These are phyloP conservation scores for Xylariaceae sp. DNA, from an alignment of 2,329 filamentous ascomycete species.

Conservation along the genomic window DNA sequence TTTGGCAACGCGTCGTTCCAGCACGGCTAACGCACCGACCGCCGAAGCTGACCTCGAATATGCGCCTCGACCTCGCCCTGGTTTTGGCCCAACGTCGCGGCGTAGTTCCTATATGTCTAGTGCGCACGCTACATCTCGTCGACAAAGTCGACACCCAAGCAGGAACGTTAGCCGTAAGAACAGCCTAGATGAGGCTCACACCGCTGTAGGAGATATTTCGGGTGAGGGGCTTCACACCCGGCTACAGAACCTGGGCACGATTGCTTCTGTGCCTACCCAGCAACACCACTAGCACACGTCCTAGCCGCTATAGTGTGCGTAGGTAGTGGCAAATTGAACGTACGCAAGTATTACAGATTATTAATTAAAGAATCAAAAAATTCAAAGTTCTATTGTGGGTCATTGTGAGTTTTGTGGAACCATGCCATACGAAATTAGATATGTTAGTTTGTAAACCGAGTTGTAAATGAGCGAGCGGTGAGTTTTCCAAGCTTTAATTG, in stretches of 20 bases:
- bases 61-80: background rate
- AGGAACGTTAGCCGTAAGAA: conserved; percentile 32
- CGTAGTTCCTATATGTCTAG: conserved; percentile 37
- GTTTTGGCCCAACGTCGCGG: conserved; percentile 30
- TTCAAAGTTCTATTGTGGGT: too few relatives aligned
- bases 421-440: too few relatives aligned
- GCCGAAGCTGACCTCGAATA: conserved; percentile 12
- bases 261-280: conserved; percentile 28
- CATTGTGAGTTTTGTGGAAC: too few relatives aligned
- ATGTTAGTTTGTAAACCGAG: too few relatives aligned
- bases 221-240: conserved; percentile 28
- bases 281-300: background rate
- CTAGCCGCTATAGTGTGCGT: too few relatives aligned
- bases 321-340: too few relatives aligned
- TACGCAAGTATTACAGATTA: too few relatives aligned
- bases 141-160: conserved; percentile 32
- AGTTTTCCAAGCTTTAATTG: too few relatives aligned
- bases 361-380: too few relatives aligned
- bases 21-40: conserved; percentile 17
- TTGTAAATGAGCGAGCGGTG: too few relatives aligned
- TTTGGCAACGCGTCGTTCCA: conserved; percentile 23
- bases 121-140: conserved; percentile 35
- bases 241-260: conserved; percentile 31
- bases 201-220: conserved; percentile 21
- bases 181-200: conserved; percentile 26